These are phyloP conservation scores for Trichoderma cornu-damae DNA, from an alignment of 2,329 filamentous ascomycete genomes.

Conservation along the genomic window DNA sequence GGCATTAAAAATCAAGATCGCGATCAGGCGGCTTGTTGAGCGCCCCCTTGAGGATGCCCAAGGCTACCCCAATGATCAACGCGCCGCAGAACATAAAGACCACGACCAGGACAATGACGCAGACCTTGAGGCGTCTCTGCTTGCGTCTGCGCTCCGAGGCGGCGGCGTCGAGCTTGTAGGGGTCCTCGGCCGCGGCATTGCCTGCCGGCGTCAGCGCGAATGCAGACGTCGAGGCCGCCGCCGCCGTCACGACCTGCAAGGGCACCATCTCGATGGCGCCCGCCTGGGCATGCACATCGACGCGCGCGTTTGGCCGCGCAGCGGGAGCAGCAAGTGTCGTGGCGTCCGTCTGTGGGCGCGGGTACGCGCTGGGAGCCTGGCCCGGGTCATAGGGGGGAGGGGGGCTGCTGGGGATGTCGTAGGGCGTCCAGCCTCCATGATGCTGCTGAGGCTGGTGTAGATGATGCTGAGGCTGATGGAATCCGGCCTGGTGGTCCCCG, in stretches of 20 bases:
- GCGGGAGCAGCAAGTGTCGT: neutral
- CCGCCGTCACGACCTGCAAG: neutral
- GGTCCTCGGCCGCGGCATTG: conserved; percentile 8
- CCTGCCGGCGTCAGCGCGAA: conserved; percentile 10
- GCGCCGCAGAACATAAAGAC: conserved; percentile 27
- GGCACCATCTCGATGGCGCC: conserved; percentile 11
- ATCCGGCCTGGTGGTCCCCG: neutral
- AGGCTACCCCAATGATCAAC: conserved; percentile 26
- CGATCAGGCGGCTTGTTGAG: neutral
- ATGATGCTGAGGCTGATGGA: conserved; percentile 3
- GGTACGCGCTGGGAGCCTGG: conserved; percentile 26
- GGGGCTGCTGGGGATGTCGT: conserved; percentile 23
- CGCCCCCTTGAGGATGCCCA: conserved; percentile 25
- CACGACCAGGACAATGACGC: conserved; percentile 22
- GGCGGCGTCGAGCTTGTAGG: conserved; percentile 25
- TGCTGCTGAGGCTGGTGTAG: conserved; percentile 1
- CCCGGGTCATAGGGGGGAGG: conserved; percentile 29
- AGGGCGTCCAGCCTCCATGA: conserved; percentile 6
- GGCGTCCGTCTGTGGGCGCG: conserved; percentile 9
- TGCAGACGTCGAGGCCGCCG: conserved; percentile 19
- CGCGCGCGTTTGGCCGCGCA: neutral
- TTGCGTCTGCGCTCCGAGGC: conserved; percentile 23
- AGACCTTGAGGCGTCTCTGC: conserved; percentile 22
- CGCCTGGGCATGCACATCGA: neutral
- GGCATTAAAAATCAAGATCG: neutral